These are phyloP conservation scores for Lecanicillium sp. DNA, from an alignment of 2,329 filamentous ascomycete genomes.

Conservation along the genomic window DNA sequence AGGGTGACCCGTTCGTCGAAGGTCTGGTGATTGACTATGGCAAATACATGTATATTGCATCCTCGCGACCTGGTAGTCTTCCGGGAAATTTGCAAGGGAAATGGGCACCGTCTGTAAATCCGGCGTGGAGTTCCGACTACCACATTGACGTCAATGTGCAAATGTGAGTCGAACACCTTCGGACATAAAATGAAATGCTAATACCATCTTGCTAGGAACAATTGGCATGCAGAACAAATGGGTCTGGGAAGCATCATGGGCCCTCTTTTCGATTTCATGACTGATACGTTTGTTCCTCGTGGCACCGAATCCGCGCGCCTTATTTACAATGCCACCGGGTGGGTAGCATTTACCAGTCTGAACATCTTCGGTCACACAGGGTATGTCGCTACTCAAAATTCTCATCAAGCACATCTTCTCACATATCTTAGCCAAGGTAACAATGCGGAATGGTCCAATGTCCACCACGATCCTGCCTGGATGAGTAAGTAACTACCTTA, in stretches of 20 bases:
- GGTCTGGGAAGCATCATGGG: conserved; percentile 40
- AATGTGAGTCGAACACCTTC: conserved; percentile 27
- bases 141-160: conserved; percentile 55
- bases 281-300: conserved; percentile 46
- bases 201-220: conserved; percentile 33
- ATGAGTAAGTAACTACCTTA: conserved; percentile 32
- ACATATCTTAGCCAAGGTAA: conserved; percentile 21
- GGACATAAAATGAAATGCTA: not conserved
- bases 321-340: conserved; percentile 49
- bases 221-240: conserved; percentile 50
- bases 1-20: conserved; percentile 3
- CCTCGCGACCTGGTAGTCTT: conserved; percentile 43
- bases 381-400: too few species aligned
- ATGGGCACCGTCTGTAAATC: conserved; percentile 42
- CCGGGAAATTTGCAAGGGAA: conserved; percentile 52
- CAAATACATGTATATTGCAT: conserved; percentile 37
- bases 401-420: not conserved
- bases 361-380: conserved; percentile 54
- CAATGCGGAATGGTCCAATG: conserved; percentile 26
- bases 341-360: conserved; percentile 51
- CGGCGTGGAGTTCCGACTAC: conserved; percentile 46
- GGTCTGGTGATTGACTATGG: conserved; percentile 3
- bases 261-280: conserved; percentile 47
- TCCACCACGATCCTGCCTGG: conserved; percentile 36
- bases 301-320: conserved; percentile 46